These are phyloP conservation scores for Neonectria faginata DNA, from an alignment of 2,329 filamentous ascomycete genomes.

Conservation along the genomic window DNA sequence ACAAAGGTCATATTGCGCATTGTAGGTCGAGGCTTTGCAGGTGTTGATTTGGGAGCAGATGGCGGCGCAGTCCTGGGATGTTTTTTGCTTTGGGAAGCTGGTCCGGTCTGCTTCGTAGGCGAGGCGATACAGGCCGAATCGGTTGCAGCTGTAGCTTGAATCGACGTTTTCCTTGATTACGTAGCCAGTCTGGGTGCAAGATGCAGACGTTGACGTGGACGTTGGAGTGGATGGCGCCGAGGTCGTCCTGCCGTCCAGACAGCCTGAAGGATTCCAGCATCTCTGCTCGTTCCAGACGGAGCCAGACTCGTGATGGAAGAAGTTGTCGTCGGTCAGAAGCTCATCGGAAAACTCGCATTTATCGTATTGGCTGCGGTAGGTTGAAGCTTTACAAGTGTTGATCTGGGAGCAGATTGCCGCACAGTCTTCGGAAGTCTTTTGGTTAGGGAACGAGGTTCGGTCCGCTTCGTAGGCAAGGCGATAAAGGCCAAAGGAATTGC, in stretches of 20 bases:
- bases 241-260: background rate
- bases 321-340: background rate
- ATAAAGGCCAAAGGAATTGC: background rate
- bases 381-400: background rate
- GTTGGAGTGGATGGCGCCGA: background rate
- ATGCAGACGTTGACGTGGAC: background rate
- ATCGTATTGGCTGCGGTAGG: background rate
- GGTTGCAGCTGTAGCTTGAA: background rate
- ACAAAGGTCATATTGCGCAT: background rate
- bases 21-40: slow-evolving; percentile 7
- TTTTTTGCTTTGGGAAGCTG: slow-evolving; percentile 3
- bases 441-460: background rate
- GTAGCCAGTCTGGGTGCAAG: no score
- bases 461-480: slow-evolving; percentile 1
- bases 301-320: background rate
- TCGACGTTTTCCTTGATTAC: no score
- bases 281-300: background rate
- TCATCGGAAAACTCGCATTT: background rate
- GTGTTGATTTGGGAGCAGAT: slow-evolving; percentile 5
- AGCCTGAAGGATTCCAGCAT: background rate
- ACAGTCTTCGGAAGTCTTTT: background rate
- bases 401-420: background rate
- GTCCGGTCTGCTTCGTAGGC: slow-evolving; percentile 6
- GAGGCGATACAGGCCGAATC: background rate
- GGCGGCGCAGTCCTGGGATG: background rate